Evolutionary conservation across 208 protist species (phyloP), one percentile per base, ranked within the genome.

Genomic region (Lotmaria passim): DNA sequence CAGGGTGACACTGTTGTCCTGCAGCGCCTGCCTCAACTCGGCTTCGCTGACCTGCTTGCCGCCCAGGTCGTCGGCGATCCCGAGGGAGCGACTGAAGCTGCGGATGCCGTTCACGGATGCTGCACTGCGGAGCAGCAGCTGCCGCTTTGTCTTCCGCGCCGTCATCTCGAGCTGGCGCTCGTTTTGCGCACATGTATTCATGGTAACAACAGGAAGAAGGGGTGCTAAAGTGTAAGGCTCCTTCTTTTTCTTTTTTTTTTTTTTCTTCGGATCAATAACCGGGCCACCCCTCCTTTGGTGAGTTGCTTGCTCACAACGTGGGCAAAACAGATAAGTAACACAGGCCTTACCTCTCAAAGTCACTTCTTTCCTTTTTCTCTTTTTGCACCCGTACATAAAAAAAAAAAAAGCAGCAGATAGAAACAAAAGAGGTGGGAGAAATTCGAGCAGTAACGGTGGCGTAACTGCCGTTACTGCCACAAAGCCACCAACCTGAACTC

Each of bases 71-170:
- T 90, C 81, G 1, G 80, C 67, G 62, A 95, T 84, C 38, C 82
- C 75, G 26, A 94, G 69, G 11, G 83, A 75, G 21, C 92, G 83
- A 53, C 87, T 94, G 26, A 97, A 74, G 36, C 68, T 81, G 14
- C 92, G 86, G 38, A 97, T 88, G 41, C 86, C 90, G 61, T 91
- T 94, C 23, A 84, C 68, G n/a, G 74, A 59, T 8, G 81, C 72
- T 6, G 56, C 30, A 6, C 83, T 72, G 8, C 68, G 78, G 0
- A 38, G 70, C 23, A 87, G 34, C 15, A 95, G 73, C 44, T 91
- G 81, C 0, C 92, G 79, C 60, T 90, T 86, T n/a, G 73, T 63
- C 61, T 84, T 86, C 21, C 58, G 53, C 23, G 70, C 70, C 31
- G 61, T 69, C 24, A 59, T 41, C 53, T 62, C 61, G 1, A 75